Conservation (phyloP, 2,329 filamentous ascomycete genomes). For the Fusarium musae region DNA sequence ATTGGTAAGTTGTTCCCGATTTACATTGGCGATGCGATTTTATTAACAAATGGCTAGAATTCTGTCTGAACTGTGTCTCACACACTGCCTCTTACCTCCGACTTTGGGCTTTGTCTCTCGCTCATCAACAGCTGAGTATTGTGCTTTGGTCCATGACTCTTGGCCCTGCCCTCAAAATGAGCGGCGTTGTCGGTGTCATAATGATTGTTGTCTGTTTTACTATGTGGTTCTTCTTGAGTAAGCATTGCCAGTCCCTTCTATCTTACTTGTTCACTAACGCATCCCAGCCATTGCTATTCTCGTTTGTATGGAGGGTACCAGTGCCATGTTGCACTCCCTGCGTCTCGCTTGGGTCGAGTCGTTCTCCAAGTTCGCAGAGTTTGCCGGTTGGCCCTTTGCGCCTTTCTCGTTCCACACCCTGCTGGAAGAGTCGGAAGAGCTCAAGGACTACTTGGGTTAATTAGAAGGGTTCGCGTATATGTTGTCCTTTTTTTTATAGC, state of each 20-base stretch:
- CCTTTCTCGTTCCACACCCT: slow-evolving; percentile 89
- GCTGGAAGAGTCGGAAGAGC: slow-evolving; percentile 81
- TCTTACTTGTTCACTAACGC: slow-evolving; percentile 39
- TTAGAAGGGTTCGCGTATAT: slow-evolving; percentile 11
- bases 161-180: slow-evolving; percentile 75
- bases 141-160: slow-evolving; percentile 98
- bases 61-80: slow-evolving; percentile 98
- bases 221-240: slow-evolving; percentile 87
- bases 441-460: slow-evolving; percentile 66
- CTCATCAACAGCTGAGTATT: slow-evolving; percentile 95
- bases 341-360: slow-evolving; percentile 97
- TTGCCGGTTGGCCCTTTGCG: slow-evolving; percentile 85
- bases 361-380: slow-evolving; percentile 97
- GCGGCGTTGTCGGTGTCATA: slow-evolving; percentile 76
- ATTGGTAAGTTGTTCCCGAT: slow-evolving; percentile 75
- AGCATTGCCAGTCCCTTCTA: slow-evolving; percentile 30
- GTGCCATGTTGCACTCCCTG: slow-evolving; percentile 92
- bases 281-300: slow-evolving; percentile 67
- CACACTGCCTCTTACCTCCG: slow-evolving; percentile 98
- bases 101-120: slow-evolving; percentile 96
- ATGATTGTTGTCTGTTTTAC: slow-evolving; percentile 85
- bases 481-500: slow-evolving; percentile 38
- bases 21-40: neutral
- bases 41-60: slow-evolving; percentile 70
- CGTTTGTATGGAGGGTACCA: slow-evolving; percentile 95